Evolutionary conservation across 2,329 filamentous ascomycete genomes (phyloP).

Genomic region (Emericellopsis atlantica): DNA sequence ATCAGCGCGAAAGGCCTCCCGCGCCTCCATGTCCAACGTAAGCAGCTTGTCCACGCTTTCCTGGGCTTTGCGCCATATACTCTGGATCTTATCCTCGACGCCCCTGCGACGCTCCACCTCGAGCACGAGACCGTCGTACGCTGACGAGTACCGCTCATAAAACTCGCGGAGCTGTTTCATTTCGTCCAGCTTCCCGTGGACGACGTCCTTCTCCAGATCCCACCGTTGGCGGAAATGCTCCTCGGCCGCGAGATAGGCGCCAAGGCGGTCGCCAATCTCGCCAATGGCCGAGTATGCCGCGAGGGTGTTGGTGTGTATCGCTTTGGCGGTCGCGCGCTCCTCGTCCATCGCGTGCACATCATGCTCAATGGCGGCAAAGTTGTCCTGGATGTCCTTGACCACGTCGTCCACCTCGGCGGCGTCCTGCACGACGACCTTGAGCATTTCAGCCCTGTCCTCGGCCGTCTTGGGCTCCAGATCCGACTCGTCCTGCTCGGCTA

Average conservation of each 20-base stretch:
- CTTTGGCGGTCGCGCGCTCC: constrained; percentile 38
- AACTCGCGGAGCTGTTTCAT: constrained; percentile 69
- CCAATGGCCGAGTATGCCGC: constrained; percentile 55
- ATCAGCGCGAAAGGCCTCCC: constrained; percentile 68
- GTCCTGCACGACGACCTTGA: constrained; percentile 66
- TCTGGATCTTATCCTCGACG: constrained; percentile 61
- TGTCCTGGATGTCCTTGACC: constrained; percentile 59
- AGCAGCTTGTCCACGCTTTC: constrained; percentile 65
- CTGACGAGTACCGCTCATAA: constrained; percentile 74
- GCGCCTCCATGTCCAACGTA: constrained; percentile 56
- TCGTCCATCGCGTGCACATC: constrained; percentile 51
- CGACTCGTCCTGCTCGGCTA: constrained; percentile 40
- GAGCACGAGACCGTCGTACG: constrained; percentile 73
- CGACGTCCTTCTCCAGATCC: constrained; percentile 60
- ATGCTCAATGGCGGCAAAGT: constrained; percentile 63
- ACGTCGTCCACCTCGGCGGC: constrained; percentile 54
- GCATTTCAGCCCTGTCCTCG: constrained; percentile 70
- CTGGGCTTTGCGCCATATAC: constrained; percentile 65
- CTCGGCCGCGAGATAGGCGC: constrained; percentile 51
- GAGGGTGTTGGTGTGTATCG: constrained; percentile 43
- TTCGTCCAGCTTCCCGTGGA: constrained; percentile 58
- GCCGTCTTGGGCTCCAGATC: constrained; percentile 59
- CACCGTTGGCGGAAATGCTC: constrained; percentile 54
- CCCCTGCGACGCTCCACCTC: constrained; percentile 67
- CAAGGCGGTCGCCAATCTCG: constrained; percentile 52